These are phyloP conservation scores for Raphanus raphanistrum DNA, from an alignment of 345 rosid species.

Conservation along the genomic window DNA sequence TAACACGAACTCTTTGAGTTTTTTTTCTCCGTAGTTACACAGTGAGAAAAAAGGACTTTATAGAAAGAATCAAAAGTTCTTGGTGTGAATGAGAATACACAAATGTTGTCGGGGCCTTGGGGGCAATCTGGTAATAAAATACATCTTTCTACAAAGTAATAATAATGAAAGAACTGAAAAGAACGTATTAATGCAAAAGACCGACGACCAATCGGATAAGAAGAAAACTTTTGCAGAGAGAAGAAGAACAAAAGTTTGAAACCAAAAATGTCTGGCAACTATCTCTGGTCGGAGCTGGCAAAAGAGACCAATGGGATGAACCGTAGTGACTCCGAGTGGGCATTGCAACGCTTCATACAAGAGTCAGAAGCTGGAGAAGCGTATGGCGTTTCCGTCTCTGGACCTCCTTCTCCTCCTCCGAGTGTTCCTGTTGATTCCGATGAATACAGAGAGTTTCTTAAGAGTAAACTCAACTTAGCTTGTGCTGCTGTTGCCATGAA, in stretches of 20 bases:
- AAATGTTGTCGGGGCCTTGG: background rate
- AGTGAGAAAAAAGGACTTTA: background rate
- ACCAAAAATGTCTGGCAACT: slow-evolving; percentile 49
- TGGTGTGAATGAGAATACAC: background rate
- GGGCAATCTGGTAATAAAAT: background rate
- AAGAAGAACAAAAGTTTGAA: background rate
- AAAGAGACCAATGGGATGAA: slow-evolving; percentile 36
- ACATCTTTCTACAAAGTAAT: background rate
- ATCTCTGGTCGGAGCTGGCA: slow-evolving; percentile 43
- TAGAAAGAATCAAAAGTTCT: background rate
- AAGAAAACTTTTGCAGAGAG: slow-evolving; percentile 1
- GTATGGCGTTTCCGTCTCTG: slow-evolving; percentile 24
- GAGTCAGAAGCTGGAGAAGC: slow-evolving; percentile 42
- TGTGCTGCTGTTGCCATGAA: slow-evolving; percentile 82
- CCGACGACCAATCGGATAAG: slow-evolving; percentile 37
- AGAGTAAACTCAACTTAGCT: slow-evolving; percentile 62
- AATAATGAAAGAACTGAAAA: background rate
- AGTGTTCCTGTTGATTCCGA: slow-evolving; percentile 45
- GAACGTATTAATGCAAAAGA: background rate
- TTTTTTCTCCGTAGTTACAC: background rate
- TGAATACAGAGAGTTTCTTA: slow-evolving; percentile 56
- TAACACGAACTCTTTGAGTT: no score
- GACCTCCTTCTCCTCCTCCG: slow-evolving; percentile 35
- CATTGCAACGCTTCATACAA: slow-evolving; percentile 62
- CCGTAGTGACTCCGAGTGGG: slow-evolving; percentile 84